phyloP scores from a whole-genome alignment of 805 yeast genomes.

The Grigorovia humatica region DNA sequence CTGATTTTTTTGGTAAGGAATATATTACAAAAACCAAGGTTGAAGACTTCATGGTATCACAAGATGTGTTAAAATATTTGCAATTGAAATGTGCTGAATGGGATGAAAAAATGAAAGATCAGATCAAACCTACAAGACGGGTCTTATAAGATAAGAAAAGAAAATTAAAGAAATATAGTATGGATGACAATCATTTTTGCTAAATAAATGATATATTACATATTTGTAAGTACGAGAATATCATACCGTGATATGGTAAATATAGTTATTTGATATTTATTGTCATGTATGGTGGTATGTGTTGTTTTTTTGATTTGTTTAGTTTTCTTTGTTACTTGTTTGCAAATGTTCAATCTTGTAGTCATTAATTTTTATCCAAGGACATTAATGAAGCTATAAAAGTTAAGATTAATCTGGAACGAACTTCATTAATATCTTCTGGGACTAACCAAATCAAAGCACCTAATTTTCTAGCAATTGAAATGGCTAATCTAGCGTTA shows the following conservation, averaged over 20 bases:
- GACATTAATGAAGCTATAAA: conserved; percentile 95
- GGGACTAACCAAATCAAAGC: conserved; percentile 99
- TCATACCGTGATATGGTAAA: not conserved
- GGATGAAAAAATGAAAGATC: conserved; percentile 67
- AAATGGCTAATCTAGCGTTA: conserved; percentile 92
- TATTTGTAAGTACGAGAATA: not conserved
- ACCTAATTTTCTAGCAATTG: conserved; percentile 95
- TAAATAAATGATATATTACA: not conserved
- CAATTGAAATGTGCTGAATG: conserved; percentile 50
- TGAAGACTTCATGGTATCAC: conserved; percentile 56
- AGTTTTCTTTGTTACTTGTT: too few species aligned
- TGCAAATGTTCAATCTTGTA: not conserved
- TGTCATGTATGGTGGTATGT: not conserved
- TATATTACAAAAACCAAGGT: conserved; percentile 46
- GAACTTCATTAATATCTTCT: conserved; percentile 95
- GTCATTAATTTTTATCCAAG: conserved; percentile 25
- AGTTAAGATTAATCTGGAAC: conserved; percentile 85
- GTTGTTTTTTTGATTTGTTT: too few species aligned
- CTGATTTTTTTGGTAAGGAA: conserved; percentile 53
- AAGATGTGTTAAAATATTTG: conserved; percentile 56
- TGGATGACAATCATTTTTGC: not conserved
- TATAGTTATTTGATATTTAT: not conserved
- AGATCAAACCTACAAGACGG: conserved; percentile 45
- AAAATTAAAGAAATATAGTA: not conserved
- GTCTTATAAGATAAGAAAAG: not conserved